Conservation (phyloP, 2,329 filamentous ascomycete genomes). For the Trichoderma citrinoviride region DNA sequence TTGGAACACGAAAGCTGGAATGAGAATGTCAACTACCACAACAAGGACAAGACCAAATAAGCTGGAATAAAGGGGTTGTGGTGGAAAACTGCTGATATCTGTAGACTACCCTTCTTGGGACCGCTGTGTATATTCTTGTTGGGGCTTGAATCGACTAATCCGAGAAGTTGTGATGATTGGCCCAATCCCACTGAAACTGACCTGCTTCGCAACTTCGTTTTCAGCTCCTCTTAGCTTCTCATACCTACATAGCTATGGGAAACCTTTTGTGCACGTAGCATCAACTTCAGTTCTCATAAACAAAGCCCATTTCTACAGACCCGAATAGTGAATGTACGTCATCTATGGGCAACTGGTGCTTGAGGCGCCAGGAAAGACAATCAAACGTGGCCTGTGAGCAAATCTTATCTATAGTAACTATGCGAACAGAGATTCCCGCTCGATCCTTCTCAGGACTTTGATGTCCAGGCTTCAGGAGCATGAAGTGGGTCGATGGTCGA, state of each 20-base stretch:
- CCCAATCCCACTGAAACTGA: not conserved
- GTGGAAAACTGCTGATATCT: conserved; percentile 27
- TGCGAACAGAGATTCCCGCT: too few relatives aligned
- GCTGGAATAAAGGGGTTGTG: conserved; percentile 23
- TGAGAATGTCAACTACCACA: conserved; percentile 91
- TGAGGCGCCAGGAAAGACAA: too few relatives aligned
- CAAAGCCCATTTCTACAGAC: not conserved
- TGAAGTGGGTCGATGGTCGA: not conserved
- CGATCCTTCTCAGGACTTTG: too few relatives aligned
- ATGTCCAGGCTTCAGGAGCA: not conserved
- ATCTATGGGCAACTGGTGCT: too few relatives aligned
- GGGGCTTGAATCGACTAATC: conserved; percentile 10
- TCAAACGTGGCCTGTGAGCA: too few relatives aligned
- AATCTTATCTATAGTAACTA: too few relatives aligned
- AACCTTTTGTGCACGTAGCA: not conserved
- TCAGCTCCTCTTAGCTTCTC: too few relatives aligned
- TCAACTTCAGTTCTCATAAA: not conserved
- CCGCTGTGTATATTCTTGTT: conserved; percentile 36
- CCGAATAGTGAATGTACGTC: too few relatives aligned
- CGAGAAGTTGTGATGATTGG: not conserved
- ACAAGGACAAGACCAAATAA: conserved; percentile 71
- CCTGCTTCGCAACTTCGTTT: not conserved
- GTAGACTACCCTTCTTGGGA: conserved; percentile 32
- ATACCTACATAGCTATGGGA: not conserved
- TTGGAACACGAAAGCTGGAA: conserved; percentile 69